Base-by-base conservation (phyloP, 2,329 filamentous ascomycete genomes). In the Cercospora sp. region DNA sequence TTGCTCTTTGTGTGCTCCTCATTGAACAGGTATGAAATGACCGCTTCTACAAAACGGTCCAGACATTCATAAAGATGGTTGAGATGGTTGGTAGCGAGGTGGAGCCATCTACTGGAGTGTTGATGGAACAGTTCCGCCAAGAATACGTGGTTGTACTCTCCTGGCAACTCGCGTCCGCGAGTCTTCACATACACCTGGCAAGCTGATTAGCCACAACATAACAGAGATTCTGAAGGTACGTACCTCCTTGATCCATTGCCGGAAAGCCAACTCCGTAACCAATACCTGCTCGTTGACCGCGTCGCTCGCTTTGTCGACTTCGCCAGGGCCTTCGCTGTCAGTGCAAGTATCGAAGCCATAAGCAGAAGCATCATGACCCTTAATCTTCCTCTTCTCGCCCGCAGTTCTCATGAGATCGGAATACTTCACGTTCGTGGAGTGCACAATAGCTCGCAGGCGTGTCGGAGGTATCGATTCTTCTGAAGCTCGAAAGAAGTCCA, bases 181-280 rank as follows among this genome's bases (percentile, higher is more conserved):
- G 55, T 59, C 12, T 59, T 59, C 10, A 59, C 30, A 59, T 59
- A 59, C n/a, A 59, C 30, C 55, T 59, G n/a, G 55, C 39, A 42
- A 18, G 39, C 39, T 42, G 16, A 42, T 42, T 42, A 42, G 39
- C 16, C 16, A 42, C 39, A 42, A 42, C 39, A 42, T 18, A 18
- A 18, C 16, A 42, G 39, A 42, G 39, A 42, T 42, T 18, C 39
- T 42, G 16, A 42, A 42, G 39, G 16, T 18, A 42, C 39, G 4
- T 42, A 42, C 39, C 39, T 42, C 39, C 39, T 42, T 42, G 16
- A 42, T 42, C 39, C 16, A 42, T 42, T 42, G 39, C 12, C 39
- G 39, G 39, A 42, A 42, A 18, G 39, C 39, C 39, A 42, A 42
- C 39, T 42, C 39, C 39, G 39, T 42, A 3, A 42, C 16, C 16